phyloP scores from a whole-genome alignment of 2,329 filamentous ascomycete species.

The Botryosphaeria dothidea region DNA sequence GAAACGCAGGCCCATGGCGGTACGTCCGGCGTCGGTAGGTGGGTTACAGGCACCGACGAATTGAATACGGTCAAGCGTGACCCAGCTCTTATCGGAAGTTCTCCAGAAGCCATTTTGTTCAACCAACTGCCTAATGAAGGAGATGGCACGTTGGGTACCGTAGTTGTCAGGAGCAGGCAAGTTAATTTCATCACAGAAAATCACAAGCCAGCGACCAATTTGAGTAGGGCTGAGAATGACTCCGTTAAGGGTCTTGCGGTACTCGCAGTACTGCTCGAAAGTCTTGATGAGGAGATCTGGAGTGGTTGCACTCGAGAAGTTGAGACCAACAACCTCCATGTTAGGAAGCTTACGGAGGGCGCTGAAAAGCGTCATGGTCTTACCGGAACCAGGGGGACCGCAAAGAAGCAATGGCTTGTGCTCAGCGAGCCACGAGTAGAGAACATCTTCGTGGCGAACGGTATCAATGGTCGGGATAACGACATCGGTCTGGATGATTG shows the following conservation, averaged over 20 bases:
- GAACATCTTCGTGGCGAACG: slow-evolving; percentile 95
- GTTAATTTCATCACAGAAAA: slow-evolving; percentile 99
- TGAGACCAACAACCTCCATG: slow-evolving; percentile 98
- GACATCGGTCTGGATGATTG: slow-evolving; percentile 94
- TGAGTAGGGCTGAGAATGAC: slow-evolving; percentile 95
- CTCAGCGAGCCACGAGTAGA: slow-evolving; percentile 98
- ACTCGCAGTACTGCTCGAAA: slow-evolving; percentile 99
- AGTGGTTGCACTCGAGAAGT: slow-evolving; percentile 98
- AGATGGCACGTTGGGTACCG: slow-evolving; percentile 94
- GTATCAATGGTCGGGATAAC: slow-evolving; percentile 98
- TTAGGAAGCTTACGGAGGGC: slow-evolving; percentile 94
- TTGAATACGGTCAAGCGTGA: slow-evolving; percentile 94
- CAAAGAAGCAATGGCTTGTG: slow-evolving; percentile 96
- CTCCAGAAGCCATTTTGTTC: slow-evolving; percentile 99
- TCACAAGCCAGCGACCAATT: slow-evolving; percentile 94
- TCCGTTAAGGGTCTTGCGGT: slow-evolving; percentile 96
- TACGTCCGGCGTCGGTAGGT: slow-evolving; percentile 94
- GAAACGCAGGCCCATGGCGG: slow-evolving; percentile 89
- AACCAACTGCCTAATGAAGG: slow-evolving; percentile 94
- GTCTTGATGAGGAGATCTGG: slow-evolving; percentile 98
- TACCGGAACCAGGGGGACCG: slow-evolving; percentile 96
- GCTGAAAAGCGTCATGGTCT: slow-evolving; percentile 99
- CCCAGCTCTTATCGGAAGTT: slow-evolving; percentile 96
- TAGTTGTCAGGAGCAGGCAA: slow-evolving; percentile 97
- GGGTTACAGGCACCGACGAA: slow-evolving; percentile 99